Conservation (phyloP, 306 rosid genomes). For the Fagus crenata region DNA sequence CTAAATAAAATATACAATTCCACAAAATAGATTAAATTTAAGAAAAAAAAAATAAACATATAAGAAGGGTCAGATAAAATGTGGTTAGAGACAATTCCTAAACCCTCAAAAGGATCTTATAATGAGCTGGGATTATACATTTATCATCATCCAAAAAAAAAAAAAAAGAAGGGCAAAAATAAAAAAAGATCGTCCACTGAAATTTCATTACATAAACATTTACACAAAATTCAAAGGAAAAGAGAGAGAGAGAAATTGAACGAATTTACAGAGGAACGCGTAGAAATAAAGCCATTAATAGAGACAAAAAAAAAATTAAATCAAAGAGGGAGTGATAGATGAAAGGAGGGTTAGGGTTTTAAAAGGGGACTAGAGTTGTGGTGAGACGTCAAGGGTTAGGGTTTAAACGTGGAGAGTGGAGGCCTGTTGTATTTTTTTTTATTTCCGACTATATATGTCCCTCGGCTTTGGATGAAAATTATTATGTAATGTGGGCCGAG, state of each 20-base stretch:
- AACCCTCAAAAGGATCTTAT: slow-evolving; percentile 28
- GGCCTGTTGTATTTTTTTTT: background rate
- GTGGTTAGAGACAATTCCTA: too few relatives aligned
- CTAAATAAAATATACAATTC: too few relatives aligned
- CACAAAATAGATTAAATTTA: too few relatives aligned
- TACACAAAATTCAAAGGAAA: background rate
- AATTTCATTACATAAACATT: background rate
- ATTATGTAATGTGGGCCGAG: background rate
- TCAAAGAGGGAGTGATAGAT: background rate
- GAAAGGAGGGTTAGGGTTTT: background rate
- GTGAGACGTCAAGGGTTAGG: background rate
- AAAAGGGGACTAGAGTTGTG: background rate
- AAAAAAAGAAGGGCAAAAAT: too few relatives aligned
- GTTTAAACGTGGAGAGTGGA: background rate
- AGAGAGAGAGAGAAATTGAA: too few relatives aligned
- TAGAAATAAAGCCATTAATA: background rate
- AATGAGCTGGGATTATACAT: slow-evolving; percentile 53
- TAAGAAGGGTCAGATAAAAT: too few relatives aligned
- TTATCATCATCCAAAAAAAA: slow-evolving; percentile 31
- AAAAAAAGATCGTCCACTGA: background rate
- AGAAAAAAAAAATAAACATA: too few relatives aligned
- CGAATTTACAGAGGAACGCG: background rate
- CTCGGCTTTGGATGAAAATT: background rate
- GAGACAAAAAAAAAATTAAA: background rate
- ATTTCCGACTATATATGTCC: background rate